phyloP scores from a whole-genome alignment of 768 basidiomycete species.

The Lentinus brumalis region DNA sequence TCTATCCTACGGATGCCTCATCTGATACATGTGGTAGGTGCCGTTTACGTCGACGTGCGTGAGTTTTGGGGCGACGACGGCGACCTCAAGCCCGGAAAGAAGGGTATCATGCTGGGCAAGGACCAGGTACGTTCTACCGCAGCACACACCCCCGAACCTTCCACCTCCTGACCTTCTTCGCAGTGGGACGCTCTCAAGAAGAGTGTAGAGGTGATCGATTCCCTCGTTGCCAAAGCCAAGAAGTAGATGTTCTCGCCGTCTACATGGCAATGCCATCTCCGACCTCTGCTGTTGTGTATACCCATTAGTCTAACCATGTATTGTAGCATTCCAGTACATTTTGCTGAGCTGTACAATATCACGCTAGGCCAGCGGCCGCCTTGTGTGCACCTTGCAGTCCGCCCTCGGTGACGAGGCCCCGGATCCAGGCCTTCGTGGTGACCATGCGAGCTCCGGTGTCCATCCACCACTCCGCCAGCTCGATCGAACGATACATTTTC shows the following conservation, averaged over 20 bases:
- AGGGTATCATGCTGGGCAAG: slow-evolving; percentile 65
- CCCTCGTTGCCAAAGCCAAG: slow-evolving; percentile 39
- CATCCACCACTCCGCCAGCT: slow-evolving; percentile 59
- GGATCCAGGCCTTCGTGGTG: slow-evolving; percentile 63
- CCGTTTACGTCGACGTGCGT: slow-evolving; percentile 65
- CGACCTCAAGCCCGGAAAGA: slow-evolving; percentile 77
- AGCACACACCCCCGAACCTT: background rate
- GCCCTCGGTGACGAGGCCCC: slow-evolving; percentile 59
- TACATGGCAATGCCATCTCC: background rate
- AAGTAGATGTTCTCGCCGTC: slow-evolving; percentile 6
- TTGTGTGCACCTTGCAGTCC: slow-evolving; percentile 69
- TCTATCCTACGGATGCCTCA: slow-evolving; percentile 31
- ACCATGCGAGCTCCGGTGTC: slow-evolving; percentile 61
- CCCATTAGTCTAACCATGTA: background rate
- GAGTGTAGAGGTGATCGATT: slow-evolving; percentile 48
- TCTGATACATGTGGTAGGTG: slow-evolving; percentile 39
- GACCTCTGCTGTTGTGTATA: background rate
- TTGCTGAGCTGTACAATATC: slow-evolving; percentile 1
- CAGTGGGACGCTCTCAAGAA: slow-evolving; percentile 64
- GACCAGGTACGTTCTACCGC: slow-evolving; percentile 55
- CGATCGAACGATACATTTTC: slow-evolving; percentile 50
- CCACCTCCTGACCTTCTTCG: background rate
- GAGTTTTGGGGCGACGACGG: slow-evolving; percentile 61
- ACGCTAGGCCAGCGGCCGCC: slow-evolving; percentile 70
- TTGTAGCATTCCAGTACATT: background rate